Conservation (phyloP, 2,329 filamentous ascomycete genomes). For the Colletotrichum kahawae region DNA sequence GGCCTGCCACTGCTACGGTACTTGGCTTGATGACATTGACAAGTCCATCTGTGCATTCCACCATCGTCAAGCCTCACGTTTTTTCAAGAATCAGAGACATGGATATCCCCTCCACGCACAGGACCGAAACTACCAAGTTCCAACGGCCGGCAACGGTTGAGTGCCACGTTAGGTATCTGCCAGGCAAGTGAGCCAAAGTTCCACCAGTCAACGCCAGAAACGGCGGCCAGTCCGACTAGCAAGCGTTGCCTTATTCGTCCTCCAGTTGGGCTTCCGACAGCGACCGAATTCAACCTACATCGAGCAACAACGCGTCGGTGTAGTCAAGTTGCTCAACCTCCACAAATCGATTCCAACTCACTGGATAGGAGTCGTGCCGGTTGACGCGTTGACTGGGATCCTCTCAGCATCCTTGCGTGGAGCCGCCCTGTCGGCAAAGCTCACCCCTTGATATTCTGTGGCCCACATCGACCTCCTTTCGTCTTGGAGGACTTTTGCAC, state of each 20-base stretch:
- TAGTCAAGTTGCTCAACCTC: not conserved
- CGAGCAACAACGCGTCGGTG: not conserved
- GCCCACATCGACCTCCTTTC: not conserved
- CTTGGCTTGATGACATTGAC: not conserved
- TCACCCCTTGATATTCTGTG: not conserved
- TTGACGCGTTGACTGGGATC: not conserved
- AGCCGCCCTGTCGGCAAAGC: conserved; percentile 1
- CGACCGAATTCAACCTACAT: not conserved
- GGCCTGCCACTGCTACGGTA: not conserved
- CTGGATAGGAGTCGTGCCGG: not conserved
- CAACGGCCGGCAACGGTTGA: not conserved
- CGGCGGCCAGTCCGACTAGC: not conserved
- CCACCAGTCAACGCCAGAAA: conserved; percentile 5
- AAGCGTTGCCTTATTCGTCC: not conserved
- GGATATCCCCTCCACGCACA: not conserved
- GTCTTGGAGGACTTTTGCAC: not conserved
- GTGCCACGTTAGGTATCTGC: not conserved
- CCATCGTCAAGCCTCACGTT: not conserved
- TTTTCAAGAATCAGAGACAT: not conserved
- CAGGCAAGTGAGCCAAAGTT: not conserved
- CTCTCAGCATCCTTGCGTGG: not conserved
- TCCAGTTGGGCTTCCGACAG: not conserved
- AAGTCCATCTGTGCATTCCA: conserved; percentile 2
- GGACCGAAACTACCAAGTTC: not conserved
- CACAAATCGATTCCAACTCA: not conserved